These are phyloP conservation scores for Pythium aristosporum DNA, from an alignment of 352 stramenopile genomes.

Conservation along the genomic window DNA sequence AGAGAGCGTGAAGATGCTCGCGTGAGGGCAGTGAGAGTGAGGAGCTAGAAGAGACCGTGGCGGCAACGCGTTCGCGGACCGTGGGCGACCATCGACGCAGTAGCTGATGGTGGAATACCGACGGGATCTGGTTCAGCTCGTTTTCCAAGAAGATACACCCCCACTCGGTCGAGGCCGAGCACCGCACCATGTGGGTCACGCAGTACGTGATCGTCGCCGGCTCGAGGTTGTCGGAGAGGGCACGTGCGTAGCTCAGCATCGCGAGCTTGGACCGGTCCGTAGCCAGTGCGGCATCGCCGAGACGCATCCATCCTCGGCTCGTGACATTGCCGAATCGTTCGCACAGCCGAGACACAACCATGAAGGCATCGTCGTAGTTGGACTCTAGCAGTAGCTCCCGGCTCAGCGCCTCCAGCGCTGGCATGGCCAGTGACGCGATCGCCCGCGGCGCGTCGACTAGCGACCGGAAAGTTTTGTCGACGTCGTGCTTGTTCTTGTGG, in stretches of 20 bases:
- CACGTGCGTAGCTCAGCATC: slow-evolving; percentile 27
- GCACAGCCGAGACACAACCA: slow-evolving; percentile 17
- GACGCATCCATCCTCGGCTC: slow-evolving; percentile 27
- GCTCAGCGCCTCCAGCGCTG: slow-evolving; percentile 28
- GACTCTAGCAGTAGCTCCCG: slow-evolving; percentile 25
- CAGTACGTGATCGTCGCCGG: slow-evolving; percentile 15
- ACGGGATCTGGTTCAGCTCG: slow-evolving; percentile 25
- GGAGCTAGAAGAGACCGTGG: slow-evolving; percentile 3
- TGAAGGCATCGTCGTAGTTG: slow-evolving; percentile 20
- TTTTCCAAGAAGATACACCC: slow-evolving; percentile 21
- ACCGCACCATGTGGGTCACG: slow-evolving; percentile 17
- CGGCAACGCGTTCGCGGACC: slow-evolving; percentile 1
- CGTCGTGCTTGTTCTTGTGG: slow-evolving; percentile 37
- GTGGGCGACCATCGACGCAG: slow-evolving; percentile 18
- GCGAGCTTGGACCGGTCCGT: slow-evolving; percentile 23
- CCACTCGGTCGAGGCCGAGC: slow-evolving; percentile 28
- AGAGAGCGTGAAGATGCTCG: slow-evolving; percentile 19
- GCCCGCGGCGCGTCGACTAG: slow-evolving; percentile 1
- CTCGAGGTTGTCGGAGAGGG: slow-evolving; percentile 9
- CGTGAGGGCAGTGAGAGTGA: slow-evolving; percentile 15
- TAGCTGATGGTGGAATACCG: slow-evolving; percentile 1
- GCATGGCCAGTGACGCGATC: slow-evolving; percentile 25
- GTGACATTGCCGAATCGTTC: slow-evolving; percentile 18
- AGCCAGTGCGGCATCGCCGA: slow-evolving; percentile 25
- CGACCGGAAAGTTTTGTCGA: slow-evolving; percentile 48